Percentiles rank a stretch among this genome's conserved stretches.
Conservation (phyloP, 2,329 filamentous ascomycete genomes). For the Neophaeococcomyces aloes region DNA sequence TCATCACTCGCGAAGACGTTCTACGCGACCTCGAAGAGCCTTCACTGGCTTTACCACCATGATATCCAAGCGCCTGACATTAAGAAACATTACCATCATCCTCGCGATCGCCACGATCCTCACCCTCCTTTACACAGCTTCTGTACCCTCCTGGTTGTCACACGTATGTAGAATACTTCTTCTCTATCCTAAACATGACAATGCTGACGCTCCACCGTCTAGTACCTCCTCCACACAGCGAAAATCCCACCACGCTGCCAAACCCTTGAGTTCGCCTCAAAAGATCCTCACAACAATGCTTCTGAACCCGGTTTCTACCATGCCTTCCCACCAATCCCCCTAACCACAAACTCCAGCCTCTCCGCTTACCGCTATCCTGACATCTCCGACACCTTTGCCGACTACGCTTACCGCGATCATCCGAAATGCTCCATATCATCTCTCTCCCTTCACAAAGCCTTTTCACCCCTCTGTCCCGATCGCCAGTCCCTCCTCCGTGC, state of each 20-base stretch:
- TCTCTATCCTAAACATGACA: not conserved
- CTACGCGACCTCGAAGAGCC: not conserved
- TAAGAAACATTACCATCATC: not conserved
- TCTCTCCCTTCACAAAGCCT: constrained; percentile 33
- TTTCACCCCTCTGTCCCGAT: constrained; percentile 29
- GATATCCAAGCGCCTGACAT: not conserved
- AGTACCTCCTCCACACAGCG: not conserved
- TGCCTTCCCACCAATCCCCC: constrained; percentile 19
- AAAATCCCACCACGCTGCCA: not conserved
- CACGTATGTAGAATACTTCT: not conserved
- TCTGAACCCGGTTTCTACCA: not conserved
- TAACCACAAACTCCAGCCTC: constrained; percentile 17
- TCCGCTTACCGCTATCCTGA: constrained; percentile 21
- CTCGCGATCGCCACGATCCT: not conserved
- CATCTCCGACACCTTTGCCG: constrained; percentile 30
- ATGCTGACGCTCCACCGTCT: not conserved
- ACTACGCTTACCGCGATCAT: constrained; percentile 34
- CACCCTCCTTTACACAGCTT: not conserved
- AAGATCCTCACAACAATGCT: not conserved
- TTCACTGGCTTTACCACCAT: not conserved
- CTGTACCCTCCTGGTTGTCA: not conserved
- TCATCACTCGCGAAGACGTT: not conserved
- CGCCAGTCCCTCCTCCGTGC: constrained; percentile 31
- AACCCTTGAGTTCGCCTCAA: not conserved
- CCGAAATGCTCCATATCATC: constrained; percentile 36